phyloP scores from a whole-genome alignment of 768 basidiomycete species.

The Phaffia tasmanica region DNA sequence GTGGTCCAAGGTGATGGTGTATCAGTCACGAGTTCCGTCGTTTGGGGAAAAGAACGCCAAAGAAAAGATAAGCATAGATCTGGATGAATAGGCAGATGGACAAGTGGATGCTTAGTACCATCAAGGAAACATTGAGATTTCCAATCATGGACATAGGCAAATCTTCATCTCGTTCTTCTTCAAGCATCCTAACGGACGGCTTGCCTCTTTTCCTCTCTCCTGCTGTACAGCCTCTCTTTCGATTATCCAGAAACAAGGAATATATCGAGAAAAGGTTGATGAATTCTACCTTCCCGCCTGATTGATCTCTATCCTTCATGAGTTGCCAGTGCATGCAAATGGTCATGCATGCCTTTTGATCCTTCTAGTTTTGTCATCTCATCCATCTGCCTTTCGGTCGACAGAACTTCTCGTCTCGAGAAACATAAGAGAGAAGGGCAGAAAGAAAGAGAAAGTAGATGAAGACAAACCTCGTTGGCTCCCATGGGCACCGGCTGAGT shows the following conservation, averaged over 20 bases:
- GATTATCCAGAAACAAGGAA: no score
- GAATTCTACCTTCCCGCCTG: no score
- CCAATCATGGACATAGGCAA: neutral
- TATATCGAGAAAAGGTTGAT: no score
- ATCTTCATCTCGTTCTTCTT: no score
- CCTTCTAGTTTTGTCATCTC: neutral
- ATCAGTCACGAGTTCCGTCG: neutral
- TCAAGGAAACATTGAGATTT: neutral
- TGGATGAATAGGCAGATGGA: neutral
- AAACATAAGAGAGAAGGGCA: no score
- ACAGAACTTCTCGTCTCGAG: neutral
- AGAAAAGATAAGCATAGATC: neutral
- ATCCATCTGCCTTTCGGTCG: neutral
- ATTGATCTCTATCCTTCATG: neutral
- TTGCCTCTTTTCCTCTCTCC: no score
- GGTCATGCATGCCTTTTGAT: neutral
- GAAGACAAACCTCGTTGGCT: conserved; percentile 16
- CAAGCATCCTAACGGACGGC: no score
- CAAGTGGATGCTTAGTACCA: neutral
- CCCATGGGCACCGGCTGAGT: conserved; percentile 14
- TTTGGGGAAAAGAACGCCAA: neutral
- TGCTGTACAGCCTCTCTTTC: no score
- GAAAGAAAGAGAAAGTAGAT: neutral
- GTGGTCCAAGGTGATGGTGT: neutral
- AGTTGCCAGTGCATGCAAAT: neutral